Evolutionary conservation across 768 basidiomycete genomes (phyloP), one percentile per base, ranked within the genome.

Genomic region (Trametes cinnabarina): DNA sequence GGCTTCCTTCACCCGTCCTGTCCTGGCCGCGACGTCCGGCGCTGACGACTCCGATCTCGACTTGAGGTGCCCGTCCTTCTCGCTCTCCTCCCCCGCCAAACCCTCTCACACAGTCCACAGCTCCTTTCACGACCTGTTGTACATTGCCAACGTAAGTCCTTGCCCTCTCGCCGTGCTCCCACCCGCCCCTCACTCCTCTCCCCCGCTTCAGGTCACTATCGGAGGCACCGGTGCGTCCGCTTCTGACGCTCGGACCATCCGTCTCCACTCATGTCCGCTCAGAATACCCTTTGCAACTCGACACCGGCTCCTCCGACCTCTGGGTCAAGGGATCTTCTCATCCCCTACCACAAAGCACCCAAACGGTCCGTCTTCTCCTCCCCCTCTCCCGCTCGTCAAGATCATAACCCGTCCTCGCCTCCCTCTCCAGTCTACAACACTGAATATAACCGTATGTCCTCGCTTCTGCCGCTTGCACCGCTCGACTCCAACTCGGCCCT

Each of bases 301-400:
- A 94, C 72, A 92, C 90, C 1, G 92, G 92, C 60, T 92, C 90
- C 10, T 88, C 82, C 61, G 92, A 94, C 72, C 78, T 94, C 28
- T 92, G 90, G 85, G 78, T 59, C 73, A 30, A 68, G 53, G 66
- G 62, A 43, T 37, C 55, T 5, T 56, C 58, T 12, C 66, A 55
- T 32, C 67, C 64, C 0, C 50, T 64, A 42, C 57, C 63, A 17
- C 49, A 64, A 40, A 55, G 60, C 41, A 64, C 60, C 40, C 48
- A 57, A 42, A 62, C 64, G 54, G 60, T 69, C 44, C 50, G 71
- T 66, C 20, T n/a, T 60, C n/a, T 51, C n/a, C 3, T 19, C 19
- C 41, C 26, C 30, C 20, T n/a, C n/a, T n/a, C n/a, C n/a, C n/a
- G n/a, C n/a, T n/a, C n/a, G n/a, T n/a, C 19, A 51, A 7, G 28